Conservation (phyloP, 495 filamentous ascomycete species). For the Daldinia bambusicola region DNA sequence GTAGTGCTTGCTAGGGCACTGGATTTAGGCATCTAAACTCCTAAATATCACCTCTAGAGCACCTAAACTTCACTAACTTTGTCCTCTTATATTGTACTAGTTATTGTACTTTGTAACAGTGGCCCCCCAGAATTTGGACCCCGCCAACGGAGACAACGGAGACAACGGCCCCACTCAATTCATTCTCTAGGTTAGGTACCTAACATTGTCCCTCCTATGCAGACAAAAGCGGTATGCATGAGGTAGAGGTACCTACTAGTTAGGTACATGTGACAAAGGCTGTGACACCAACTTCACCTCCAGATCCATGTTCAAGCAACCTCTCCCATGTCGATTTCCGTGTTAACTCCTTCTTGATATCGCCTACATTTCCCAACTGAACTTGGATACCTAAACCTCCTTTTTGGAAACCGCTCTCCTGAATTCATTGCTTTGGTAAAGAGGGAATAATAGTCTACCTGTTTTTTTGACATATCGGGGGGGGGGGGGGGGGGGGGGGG, state of each 20-base stretch:
- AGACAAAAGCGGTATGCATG: constrained; percentile 8
- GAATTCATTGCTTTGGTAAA: constrained; percentile 9
- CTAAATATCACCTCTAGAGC: no score
- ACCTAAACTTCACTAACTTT: no score
- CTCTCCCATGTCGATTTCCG: constrained; percentile 12
- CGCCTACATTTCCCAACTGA: not conserved
- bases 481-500: no score
- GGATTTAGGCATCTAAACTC: not conserved
- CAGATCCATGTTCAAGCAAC: constrained; percentile 3
- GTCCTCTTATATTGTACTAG: no score
- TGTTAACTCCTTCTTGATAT: constrained; percentile 12
- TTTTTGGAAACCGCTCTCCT: constrained; percentile 23
- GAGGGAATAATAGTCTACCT: constrained; percentile 9
- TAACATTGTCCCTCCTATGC: not conserved
- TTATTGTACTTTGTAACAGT: no score
- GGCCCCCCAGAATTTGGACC: constrained; percentile 22
- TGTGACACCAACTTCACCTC: constrained; percentile 38
- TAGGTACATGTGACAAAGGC: constrained; percentile 37
- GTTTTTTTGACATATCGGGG: not conserved
- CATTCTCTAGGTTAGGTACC: constrained; percentile 7
- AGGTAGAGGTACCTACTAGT: not conserved
- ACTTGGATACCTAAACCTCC: constrained; percentile 1
- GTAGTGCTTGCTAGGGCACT: no score
- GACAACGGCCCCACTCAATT: constrained; percentile 17
- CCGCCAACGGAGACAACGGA: constrained; percentile 29